Evolutionary conservation across 768 basidiomycete species (phyloP).

Genomic region (Boletus pseudo-olivaceus): DNA sequence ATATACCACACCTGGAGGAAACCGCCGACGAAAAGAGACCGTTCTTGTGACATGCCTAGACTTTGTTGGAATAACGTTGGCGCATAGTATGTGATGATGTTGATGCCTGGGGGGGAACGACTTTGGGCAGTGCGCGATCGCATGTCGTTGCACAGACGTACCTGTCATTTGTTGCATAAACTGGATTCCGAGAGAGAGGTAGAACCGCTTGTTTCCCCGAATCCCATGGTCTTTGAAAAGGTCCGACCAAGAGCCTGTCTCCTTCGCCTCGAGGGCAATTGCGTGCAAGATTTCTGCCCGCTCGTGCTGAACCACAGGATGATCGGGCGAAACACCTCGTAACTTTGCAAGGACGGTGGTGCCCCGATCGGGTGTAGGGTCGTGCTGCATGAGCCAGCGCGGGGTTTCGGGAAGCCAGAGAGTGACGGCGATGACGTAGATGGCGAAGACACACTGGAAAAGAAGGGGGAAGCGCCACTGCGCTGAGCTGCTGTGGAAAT

Average conservation of each 20-base stretch:
- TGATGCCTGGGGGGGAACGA: background rate
- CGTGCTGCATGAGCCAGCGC: background rate
- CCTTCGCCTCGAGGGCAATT: background rate
- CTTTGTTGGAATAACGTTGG: background rate
- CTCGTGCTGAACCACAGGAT: background rate
- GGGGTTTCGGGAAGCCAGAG: background rate
- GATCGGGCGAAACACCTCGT: background rate
- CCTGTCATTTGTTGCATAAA: background rate
- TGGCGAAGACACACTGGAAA: background rate
- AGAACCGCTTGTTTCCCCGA: background rate
- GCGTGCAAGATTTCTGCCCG: background rate
- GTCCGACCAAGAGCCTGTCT: background rate
- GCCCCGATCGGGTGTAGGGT: background rate
- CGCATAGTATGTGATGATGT: background rate
- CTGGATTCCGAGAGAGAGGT: background rate
- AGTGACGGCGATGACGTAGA: background rate
- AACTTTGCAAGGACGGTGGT: background rate
- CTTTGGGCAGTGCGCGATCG: too few species aligned
- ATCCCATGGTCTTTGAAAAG: background rate
- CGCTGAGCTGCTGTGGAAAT: conserved; percentile 8
- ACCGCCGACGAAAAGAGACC: background rate
- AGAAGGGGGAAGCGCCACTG: conserved; percentile 8
- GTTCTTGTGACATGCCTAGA: background rate
- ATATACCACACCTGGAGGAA: background rate
- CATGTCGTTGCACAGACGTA: background rate